Evolutionary conservation across 768 basidiomycete genomes (phyloP).

Genomic region (Mrakia gelida): DNA sequence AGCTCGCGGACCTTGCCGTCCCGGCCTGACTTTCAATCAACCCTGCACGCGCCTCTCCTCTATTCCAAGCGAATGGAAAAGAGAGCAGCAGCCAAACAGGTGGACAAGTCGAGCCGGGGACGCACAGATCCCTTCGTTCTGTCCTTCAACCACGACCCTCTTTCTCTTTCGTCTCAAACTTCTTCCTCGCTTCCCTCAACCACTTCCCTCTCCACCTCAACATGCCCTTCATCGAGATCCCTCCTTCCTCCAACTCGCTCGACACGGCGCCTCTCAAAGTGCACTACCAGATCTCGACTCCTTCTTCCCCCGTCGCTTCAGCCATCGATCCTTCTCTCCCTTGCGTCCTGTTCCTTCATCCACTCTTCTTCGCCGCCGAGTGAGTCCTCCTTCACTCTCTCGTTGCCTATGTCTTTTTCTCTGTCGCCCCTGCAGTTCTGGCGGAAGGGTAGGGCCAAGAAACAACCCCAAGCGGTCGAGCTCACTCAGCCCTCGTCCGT

Average conservation of each 20-base stretch:
- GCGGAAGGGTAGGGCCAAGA: not conserved
- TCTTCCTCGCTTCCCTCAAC: not conserved
- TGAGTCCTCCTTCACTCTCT: not conserved
- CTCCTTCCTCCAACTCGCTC: not conserved
- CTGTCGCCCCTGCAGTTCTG: not conserved
- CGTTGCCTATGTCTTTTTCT: not conserved
- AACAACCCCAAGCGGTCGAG: not conserved
- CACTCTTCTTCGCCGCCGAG: not conserved
- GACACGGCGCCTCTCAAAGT: not conserved
- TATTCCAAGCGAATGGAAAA: no score
- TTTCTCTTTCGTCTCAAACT: not conserved
- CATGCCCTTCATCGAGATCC: constrained; percentile 12
- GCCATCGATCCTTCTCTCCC: not conserved
- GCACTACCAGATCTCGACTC: constrained; percentile 13
- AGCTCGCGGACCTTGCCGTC: no score
- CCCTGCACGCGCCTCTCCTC: no score
- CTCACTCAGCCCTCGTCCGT: not conserved
- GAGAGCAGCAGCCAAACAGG: no score
- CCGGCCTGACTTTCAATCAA: no score
- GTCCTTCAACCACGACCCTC: not conserved
- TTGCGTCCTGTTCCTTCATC: constrained; percentile 3
- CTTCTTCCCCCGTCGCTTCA: constrained; percentile 17
- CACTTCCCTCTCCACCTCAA: not conserved
- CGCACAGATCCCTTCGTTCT: not conserved
- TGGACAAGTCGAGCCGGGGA: no score